Evolutionary conservation across 306 rosid genomes (phyloP).

Genomic region (Corylus avellana): DNA sequence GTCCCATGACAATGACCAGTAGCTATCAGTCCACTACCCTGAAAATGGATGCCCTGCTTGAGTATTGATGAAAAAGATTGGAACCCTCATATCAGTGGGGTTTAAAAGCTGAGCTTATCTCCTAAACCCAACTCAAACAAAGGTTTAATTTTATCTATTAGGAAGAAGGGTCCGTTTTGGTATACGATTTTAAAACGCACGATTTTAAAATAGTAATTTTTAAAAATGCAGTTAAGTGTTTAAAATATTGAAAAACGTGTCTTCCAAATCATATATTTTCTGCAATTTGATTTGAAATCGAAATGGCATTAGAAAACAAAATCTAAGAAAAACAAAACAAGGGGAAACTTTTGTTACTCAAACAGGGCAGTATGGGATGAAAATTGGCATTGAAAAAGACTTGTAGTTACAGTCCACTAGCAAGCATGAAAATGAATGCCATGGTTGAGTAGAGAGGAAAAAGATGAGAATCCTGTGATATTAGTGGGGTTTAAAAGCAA

Average conservation of each 20-base stretch:
- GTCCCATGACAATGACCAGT: conserved; percentile 17
- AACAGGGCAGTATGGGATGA: not conserved
- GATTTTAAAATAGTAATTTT: too few relatives aligned
- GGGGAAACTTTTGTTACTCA: not conserved
- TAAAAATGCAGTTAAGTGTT: too few relatives aligned
- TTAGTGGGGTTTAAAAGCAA: conserved; percentile 19
- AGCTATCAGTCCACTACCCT: conserved; percentile 2
- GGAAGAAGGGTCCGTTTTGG: too few relatives aligned
- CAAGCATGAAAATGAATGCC: conserved; percentile 10
- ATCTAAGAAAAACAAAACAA: too few relatives aligned
- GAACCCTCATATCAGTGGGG: conserved; percentile 21
- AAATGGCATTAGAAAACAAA: too few relatives aligned
- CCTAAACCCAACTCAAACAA: conserved; percentile 8
- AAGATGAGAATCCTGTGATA: conserved; percentile 9
- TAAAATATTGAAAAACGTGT: too few relatives aligned
- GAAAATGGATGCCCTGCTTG: conserved; percentile 17
- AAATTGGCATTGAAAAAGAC: conserved; percentile 14
- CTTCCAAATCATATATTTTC: too few relatives aligned
- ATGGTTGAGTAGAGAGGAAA: not conserved
- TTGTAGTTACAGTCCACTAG: conserved; percentile 9
- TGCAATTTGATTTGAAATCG: too few relatives aligned
- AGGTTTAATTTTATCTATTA: too few relatives aligned
- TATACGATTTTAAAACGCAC: too few relatives aligned
- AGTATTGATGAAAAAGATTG: conserved; percentile 4
- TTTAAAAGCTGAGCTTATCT: conserved; percentile 21